Base-by-base conservation (phyloP, 1,284 basidiomycete genomes). In the Grifola frondosa region DNA sequence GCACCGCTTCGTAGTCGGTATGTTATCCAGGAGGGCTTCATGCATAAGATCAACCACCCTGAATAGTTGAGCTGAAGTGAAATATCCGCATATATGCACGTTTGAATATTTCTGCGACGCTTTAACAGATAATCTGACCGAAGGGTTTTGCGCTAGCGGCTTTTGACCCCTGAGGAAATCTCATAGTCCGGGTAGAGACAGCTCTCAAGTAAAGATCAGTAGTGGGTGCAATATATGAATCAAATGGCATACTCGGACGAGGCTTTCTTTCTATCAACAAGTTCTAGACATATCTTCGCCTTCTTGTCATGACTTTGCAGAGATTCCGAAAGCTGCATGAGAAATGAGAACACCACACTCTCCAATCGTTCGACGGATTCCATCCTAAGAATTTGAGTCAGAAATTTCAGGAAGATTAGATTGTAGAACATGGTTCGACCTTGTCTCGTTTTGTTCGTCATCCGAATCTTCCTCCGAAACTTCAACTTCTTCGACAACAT, bases 1-100 rank as follows among this genome's bases (percentile, higher is more conserved):
- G 30, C 52, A 85, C 87, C 88, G 70, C 64, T 90, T 91, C 5
- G 88, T 91, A 2, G 74, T 66, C 0, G 81, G 75, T 16, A 78
- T 63, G 15, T 70, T 71, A 22, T 72, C 66, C 1, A 73, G 48
- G 3, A 88, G 61, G 2, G 84, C 82, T 58, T 84, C 79, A 53
- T 89, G 84, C 12, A 78, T 71, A 21, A 81, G 58, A 48, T 84
- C 76, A 32, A 84, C 66, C 0, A 87, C 72, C 22, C 68, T 72
- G 46, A 88, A 69, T 5, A 88, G 57, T 56, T 84, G 83, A 5
- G 85, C 87, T 90, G 48, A n/a, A 45, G 20, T 37, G 22, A 17
- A 16, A 20, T 7, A 1, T 44, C 19, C 31, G 23, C 25, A 38
- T 26, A 37, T 40, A 40, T 16, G 12, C 9, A 12, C 17, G n/a